phyloP scores from a whole-genome alignment of 257 asterid species.

The Solanum gandarillasii region DNA sequence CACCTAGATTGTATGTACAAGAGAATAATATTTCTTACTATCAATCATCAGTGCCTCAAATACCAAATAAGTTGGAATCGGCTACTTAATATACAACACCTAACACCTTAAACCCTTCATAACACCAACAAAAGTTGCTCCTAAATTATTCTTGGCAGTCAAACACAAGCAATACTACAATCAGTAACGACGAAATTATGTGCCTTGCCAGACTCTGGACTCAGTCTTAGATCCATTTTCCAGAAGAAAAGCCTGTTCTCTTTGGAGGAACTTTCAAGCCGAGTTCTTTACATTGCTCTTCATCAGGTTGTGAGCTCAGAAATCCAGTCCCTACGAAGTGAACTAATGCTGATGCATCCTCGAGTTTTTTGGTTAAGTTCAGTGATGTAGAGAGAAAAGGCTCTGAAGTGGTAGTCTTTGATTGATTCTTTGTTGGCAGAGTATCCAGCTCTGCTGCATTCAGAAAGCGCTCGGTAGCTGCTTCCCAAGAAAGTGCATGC shows the following conservation, averaged over 20 bases:
- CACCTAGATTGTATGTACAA: not conserved
- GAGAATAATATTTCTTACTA: not conserved
- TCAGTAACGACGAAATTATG: not conserved
- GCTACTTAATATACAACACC: not conserved
- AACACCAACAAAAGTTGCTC: not conserved
- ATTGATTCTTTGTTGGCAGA: constrained; percentile 25
- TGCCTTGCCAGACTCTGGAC: not conserved
- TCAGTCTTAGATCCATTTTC: not conserved
- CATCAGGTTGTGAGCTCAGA: constrained; percentile 56
- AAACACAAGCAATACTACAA: not conserved
- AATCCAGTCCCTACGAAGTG: constrained; percentile 71
- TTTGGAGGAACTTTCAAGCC: constrained; percentile 51
- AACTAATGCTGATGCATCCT: constrained; percentile 72
- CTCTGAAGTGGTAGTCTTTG: constrained; percentile 32
- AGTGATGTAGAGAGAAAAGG: constrained; percentile 53
- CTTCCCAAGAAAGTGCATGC: constrained; percentile 94
- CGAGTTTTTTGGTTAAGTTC: constrained; percentile 45
- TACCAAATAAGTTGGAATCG: not conserved
- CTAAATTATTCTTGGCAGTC: not conserved
- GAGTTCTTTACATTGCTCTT: constrained; percentile 62
- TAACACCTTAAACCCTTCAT: not conserved
- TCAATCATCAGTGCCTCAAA: not conserved
- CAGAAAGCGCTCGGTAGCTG: constrained; percentile 86
- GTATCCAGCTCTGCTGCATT: constrained; percentile 51
- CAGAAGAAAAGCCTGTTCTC: constrained; percentile 31